Evolutionary conservation across 2,329 filamentous ascomycete genomes (phyloP).

Genomic region (Dothistroma pini): DNA sequence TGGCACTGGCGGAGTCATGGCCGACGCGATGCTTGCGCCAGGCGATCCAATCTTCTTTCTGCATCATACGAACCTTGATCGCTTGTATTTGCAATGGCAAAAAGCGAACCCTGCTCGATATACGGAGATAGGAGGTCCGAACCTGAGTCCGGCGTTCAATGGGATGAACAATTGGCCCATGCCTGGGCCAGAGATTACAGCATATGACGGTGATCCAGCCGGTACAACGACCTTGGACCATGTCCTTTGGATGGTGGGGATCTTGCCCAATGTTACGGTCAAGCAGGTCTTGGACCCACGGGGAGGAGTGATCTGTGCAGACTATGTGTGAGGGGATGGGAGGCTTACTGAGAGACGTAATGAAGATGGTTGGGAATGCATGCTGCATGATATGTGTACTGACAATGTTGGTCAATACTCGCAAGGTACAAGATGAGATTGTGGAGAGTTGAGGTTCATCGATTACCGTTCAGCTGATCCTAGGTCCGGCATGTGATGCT

Average conservation of each 20-base stretch:
- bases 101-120: constrained; percentile 11
- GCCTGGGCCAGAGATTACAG: constrained; percentile 23
- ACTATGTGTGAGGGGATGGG: constrained; percentile 10
- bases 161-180: constrained; percentile 15
- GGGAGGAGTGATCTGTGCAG: constrained; percentile 15
- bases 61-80: constrained; percentile 25
- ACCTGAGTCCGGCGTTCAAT: constrained; percentile 18
- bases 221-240: constrained; percentile 20
- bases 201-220: constrained; percentile 16
- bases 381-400: neutral
- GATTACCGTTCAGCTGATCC: neutral
- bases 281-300: constrained; percentile 20
- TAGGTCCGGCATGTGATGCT: neutral
- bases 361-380: neutral
- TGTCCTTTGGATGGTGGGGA: constrained; percentile 21
- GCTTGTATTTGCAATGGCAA: constrained; percentile 23
- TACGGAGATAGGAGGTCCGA: constrained; percentile 19
- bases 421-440: neutral
- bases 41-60: constrained; percentile 25
- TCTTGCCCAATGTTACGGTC: constrained; percentile 23
- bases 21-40: constrained; percentile 21
- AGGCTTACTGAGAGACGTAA: neutral
- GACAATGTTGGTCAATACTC: neutral
- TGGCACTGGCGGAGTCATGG: constrained; percentile 21
- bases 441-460: neutral